Evolutionary conservation across 1,284 basidiomycete species (phyloP).

Genomic region (Gomphus sp.): DNA sequence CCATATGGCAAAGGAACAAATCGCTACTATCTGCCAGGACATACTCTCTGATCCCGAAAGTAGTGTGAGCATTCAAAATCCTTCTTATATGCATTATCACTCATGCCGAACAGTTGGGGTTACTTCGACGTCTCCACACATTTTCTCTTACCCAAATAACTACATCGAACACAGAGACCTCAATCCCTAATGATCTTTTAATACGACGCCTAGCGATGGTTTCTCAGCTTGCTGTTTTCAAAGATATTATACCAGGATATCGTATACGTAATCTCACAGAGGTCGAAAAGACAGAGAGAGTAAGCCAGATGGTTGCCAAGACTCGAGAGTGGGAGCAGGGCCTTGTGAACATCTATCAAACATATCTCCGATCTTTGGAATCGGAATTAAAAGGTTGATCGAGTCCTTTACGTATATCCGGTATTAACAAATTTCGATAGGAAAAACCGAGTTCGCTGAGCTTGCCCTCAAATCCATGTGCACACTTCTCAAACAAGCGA

Average conservation of each 20-base stretch:
- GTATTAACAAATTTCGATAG: constrained; percentile 32
- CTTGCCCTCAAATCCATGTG: constrained; percentile 81
- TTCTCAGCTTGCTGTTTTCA: constrained; percentile 91
- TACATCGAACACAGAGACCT: constrained; percentile 54
- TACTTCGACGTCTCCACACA: constrained; percentile 78
- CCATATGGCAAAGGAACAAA: constrained; percentile 81
- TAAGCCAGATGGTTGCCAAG: constrained; percentile 85
- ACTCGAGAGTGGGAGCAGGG: constrained; percentile 96
- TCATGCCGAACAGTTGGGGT: constrained; percentile 51
- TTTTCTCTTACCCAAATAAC: constrained; percentile 71
- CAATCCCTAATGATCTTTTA: constrained; percentile 68
- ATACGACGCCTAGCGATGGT: constrained; percentile 86
- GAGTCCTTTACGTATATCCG: background rate
- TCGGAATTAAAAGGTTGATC: constrained; percentile 74
- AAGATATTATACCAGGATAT: constrained; percentile 91
- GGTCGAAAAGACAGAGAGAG: constrained; percentile 86
- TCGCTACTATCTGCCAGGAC: constrained; percentile 83
- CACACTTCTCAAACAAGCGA: constrained; percentile 71
- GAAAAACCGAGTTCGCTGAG: constrained; percentile 61
- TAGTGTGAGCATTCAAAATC: constrained; percentile 40
- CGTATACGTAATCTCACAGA: constrained; percentile 85
- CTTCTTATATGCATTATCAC: constrained; percentile 11
- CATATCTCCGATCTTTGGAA: constrained; percentile 82
- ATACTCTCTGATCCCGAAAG: constrained; percentile 82
- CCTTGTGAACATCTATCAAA: constrained; percentile 85